A percentile compares a stretch with the other conserved stretches of the same genome.
Evolutionary conservation across 495 filamentous ascomycete genomes (phyloP).

Genomic region (Tuber borchii): DNA sequence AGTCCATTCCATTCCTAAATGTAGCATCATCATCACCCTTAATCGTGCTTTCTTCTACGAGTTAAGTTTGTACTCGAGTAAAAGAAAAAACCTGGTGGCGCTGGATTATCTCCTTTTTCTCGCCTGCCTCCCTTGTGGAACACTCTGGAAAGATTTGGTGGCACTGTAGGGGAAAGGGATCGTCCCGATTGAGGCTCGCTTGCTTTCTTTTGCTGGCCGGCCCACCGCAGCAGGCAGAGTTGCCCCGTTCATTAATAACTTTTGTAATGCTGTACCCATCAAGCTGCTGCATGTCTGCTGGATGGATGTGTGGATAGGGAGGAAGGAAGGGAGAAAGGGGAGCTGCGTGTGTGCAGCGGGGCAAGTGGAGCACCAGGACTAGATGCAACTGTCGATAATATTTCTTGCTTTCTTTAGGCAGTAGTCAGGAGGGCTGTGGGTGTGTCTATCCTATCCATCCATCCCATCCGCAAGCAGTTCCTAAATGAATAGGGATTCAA

Average conservation of each 20-base stretch:
- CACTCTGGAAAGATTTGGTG: background rate
- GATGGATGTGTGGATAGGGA: no score
- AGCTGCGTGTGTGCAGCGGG: background rate
- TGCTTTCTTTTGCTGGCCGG: background rate
- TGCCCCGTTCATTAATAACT: background rate
- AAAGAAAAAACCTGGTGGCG: background rate
- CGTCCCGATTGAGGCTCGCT: background rate
- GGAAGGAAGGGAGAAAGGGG: no score
- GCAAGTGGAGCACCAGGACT: background rate
- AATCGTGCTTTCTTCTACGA: background rate
- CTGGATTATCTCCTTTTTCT: slow-evolving; percentile 2
- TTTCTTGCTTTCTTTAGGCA: background rate
- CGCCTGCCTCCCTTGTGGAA: background rate
- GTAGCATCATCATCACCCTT: background rate
- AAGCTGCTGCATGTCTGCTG: background rate
- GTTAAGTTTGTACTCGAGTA: no score
- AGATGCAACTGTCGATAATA: background rate
- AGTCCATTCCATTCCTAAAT: background rate
- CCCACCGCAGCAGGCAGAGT: background rate
- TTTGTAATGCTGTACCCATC: background rate
- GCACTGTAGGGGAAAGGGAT: background rate
- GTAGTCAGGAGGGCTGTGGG: background rate
- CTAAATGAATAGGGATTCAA: background rate
- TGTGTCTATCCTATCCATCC: background rate
- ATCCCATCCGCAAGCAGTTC: background rate